A percentile compares a stretch with the other conserved stretches of the same genome.
These are phyloP conservation scores for Collariella sp. DNA, from an alignment of 495 filamentous ascomycete genomes.

Conservation along the genomic window DNA sequence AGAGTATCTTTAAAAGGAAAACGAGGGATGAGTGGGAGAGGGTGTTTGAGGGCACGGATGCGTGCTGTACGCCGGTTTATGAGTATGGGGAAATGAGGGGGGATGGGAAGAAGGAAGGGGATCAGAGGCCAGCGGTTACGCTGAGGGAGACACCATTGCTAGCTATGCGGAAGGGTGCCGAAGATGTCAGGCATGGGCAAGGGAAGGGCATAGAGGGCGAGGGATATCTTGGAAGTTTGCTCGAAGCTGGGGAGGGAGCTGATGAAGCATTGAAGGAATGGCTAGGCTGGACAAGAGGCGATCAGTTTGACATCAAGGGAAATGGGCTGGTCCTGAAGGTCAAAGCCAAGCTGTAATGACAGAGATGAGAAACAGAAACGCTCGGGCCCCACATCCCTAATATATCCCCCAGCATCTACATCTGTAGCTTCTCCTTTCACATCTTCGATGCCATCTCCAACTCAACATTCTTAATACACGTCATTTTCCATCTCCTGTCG, in stretches of 20 bases:
- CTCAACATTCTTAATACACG: neutral
- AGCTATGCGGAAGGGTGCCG: conserved; percentile 37
- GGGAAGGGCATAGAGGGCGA: conserved; percentile 44
- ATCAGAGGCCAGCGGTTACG: conserved; percentile 68
- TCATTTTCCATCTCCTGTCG: neutral
- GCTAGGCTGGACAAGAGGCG: conserved; percentile 68
- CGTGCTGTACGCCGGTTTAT: conserved; percentile 82
- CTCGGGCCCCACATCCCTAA: too few species aligned
- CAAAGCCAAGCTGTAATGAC: conserved; percentile 42
- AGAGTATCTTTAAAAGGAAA: conserved; percentile 57
- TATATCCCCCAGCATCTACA: too few species aligned
- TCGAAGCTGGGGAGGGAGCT: conserved; percentile 62
- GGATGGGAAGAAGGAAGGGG: conserved; percentile 44
- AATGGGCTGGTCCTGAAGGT: conserved; percentile 48
- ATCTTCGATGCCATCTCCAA: neutral
- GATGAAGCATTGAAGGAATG: conserved; percentile 61
- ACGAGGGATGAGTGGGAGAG: conserved; percentile 74
- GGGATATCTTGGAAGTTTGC: conserved; percentile 52
- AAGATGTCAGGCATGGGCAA: conserved; percentile 36
- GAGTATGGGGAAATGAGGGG: conserved; percentile 60
- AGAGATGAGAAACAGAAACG: neutral
- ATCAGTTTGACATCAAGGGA: conserved; percentile 56
- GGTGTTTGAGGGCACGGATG: conserved; percentile 82
- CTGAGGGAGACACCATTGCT: conserved; percentile 56
- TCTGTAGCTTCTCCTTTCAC: too few species aligned